phyloP scores from a whole-genome alignment of 2,329 filamentous ascomycete species.

The Leptographium radiaticola region DNA sequence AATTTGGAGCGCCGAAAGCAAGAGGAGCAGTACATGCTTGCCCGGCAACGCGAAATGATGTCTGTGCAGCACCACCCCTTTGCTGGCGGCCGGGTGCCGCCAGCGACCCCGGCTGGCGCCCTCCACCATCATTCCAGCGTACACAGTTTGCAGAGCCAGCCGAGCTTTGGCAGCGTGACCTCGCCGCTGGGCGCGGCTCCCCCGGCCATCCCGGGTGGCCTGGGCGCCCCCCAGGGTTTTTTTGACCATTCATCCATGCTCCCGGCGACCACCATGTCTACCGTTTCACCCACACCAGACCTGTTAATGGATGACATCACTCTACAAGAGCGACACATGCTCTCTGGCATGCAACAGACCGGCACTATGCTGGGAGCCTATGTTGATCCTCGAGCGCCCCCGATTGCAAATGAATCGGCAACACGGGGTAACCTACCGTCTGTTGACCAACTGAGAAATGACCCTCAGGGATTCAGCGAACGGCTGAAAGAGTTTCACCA shows the following conservation, averaged over 20 bases:
- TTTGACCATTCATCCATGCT: constrained; percentile 47
- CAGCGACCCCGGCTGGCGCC: constrained; percentile 20
- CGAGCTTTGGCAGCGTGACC: constrained; percentile 87
- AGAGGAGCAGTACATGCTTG: constrained; percentile 95
- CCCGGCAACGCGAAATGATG: constrained; percentile 85
- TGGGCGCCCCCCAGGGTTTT: constrained; percentile 51
- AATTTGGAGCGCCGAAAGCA: constrained; percentile 92
- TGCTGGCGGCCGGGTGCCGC: constrained; percentile 12
- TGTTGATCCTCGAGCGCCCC: constrained; percentile 23
- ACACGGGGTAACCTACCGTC: constrained; percentile 35
- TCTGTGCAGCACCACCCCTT: constrained; percentile 44
- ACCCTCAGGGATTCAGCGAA: constrained; percentile 49
- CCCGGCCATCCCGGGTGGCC: constrained; percentile 40
- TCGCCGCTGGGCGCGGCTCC: constrained; percentile 57
- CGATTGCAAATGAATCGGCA: constrained; percentile 22
- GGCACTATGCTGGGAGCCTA: constrained; percentile 19
- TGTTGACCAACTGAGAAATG: constrained; percentile 36
- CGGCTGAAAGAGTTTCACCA: constrained; percentile 76
- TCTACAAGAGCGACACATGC: constrained; percentile 37
- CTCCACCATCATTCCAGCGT: constrained; percentile 91
- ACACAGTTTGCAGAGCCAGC: constrained; percentile 92
- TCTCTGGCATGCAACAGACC: constrained; percentile 27
- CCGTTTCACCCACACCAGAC: constrained; percentile 33
- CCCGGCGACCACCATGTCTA: constrained; percentile 25
- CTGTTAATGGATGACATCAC: constrained; percentile 56